Evolutionary conservation across 2,329 filamentous ascomycete genomes (phyloP).

Genomic region (Neonectria magnoliae): DNA sequence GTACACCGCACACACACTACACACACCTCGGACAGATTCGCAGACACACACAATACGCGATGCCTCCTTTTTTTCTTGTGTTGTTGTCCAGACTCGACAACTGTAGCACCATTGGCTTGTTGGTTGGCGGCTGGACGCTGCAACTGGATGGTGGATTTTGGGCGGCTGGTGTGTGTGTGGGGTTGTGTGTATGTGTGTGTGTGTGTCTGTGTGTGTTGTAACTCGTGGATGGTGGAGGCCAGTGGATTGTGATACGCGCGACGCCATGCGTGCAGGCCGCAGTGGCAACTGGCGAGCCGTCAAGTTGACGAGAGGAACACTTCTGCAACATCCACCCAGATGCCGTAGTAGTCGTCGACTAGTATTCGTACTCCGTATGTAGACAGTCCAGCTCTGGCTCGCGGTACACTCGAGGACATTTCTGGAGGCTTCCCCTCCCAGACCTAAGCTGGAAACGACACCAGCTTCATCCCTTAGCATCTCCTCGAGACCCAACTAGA

Average conservation of each 20-base stretch:
- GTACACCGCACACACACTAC: background rate
- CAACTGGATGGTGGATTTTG: background rate
- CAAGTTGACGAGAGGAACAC: background rate
- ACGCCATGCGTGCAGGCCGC: slow-evolving; percentile 16
- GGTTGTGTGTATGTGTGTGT: slow-evolving; percentile 1
- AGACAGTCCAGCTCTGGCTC: background rate
- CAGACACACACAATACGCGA: background rate
- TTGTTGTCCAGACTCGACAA: background rate
- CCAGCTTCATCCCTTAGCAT: slow-evolving; percentile 8
- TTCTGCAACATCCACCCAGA: slow-evolving; percentile 20
- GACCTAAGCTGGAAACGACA: background rate
- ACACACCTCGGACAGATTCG: background rate
- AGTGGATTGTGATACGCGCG: slow-evolving; percentile 18
- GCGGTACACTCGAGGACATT: background rate
- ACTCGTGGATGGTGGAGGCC: slow-evolving; percentile 7
- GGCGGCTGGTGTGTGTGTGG: slow-evolving; percentile 4
- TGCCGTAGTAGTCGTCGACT: slow-evolving; percentile 7
- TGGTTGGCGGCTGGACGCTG: slow-evolving; percentile 1
- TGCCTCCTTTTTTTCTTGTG: background rate
- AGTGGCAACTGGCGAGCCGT: background rate
- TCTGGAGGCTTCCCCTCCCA: background rate
- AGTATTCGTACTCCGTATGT: background rate
- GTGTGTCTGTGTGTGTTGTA: slow-evolving; percentile 6
- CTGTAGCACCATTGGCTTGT: background rate
- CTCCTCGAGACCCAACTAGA: background rate